These are phyloP conservation scores for Bothia castanella DNA, from an alignment of 1,284 basidiomycete genomes.

Conservation along the genomic window DNA sequence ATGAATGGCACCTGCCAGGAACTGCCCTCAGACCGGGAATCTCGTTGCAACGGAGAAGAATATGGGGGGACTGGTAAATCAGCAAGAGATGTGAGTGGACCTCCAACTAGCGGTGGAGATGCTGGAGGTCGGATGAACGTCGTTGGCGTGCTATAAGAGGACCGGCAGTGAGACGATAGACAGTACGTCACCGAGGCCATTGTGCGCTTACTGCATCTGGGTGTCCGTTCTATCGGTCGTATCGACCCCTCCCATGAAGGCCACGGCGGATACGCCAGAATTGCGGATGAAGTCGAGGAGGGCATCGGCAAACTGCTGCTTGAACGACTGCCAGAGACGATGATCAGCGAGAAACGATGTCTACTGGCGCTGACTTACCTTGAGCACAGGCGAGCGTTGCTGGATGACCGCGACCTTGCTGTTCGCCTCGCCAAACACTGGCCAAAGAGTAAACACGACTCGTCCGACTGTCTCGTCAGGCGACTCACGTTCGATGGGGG, in stretches of 20 bases:
- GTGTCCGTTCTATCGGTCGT: conserved; percentile 66
- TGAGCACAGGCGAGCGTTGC: conserved; percentile 73
- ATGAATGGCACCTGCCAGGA: conserved; percentile 52
- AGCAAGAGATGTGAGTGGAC: conserved; percentile 40
- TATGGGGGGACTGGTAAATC: conserved; percentile 49
- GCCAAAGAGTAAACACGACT: background rate
- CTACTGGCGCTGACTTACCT: conserved; percentile 40
- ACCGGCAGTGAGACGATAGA: conserved; percentile 33
- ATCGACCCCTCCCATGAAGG: conserved; percentile 74
- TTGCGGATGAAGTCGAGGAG: conserved; percentile 53
- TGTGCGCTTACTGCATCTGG: conserved; percentile 63
- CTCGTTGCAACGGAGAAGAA: conserved; percentile 42
- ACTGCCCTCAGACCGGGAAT: conserved; percentile 30
- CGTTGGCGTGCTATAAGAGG: conserved; percentile 49
- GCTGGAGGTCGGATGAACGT: conserved; percentile 48
- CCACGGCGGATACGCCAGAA: conserved; percentile 46
- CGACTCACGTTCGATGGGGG: conserved; percentile 66
- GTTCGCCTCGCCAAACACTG: conserved; percentile 61
- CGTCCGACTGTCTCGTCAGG: background rate
- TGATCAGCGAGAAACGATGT: conserved; percentile 1
- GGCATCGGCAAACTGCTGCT: conserved; percentile 60
- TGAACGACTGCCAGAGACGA: conserved; percentile 47
- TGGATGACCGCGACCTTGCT: conserved; percentile 57
- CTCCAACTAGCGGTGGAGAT: conserved; percentile 37
- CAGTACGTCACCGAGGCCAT: conserved; percentile 24